Evolutionary conservation across 1,284 basidiomycete genomes (phyloP), one percentile per base, ranked within the genome.

Genomic region (Ustilago loliicola): DNA sequence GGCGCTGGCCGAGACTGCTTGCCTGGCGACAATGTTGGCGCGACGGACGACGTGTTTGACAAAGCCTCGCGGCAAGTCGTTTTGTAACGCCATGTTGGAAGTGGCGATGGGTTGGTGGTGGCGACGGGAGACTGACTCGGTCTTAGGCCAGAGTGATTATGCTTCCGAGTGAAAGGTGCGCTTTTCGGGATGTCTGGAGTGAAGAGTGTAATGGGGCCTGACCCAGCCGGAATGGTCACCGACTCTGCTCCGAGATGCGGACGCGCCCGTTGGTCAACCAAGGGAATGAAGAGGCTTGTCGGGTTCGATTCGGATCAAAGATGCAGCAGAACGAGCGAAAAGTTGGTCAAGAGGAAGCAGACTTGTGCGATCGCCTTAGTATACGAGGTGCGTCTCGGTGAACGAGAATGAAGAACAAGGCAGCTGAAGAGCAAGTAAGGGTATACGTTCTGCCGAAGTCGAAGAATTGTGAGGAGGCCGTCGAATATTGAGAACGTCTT

Each of bases 21-120:
- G 48, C 48, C 69, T 55, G 17, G 60, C 67, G 42, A 69, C 62
- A n/a, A 71, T 17, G n/a, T 52, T 61, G 38, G 67, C 56, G 11
- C 61, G 62, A 45, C 67, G 76, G 8, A 74, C 72, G 45, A 74
- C 65, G 53, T 74, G 76, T 67, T 73, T 77, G 53, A 60, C 75
- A 34, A 77, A 77, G 70, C 75, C 60, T 40, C 45, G 60, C 17
- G 71, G 71, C 62, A 66, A 42, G 61, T 62, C 67, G 17, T 58
- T 40, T 19, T 60, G 55, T 13, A 73, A 32, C 54, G 66, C 21
- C 75, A 77, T 77, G 53, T 8, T 59, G 47, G n/a, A n/a, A 45
- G 17, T 7, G 21, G 23, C 7, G 21, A 8, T 21, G 7, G 45
- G 8, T 4, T n/a, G n/a, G 38, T 40, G 38, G 19, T 50, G 48